Conservation (phyloP, 257 asterid species). For the Ilex aquifolium region DNA sequence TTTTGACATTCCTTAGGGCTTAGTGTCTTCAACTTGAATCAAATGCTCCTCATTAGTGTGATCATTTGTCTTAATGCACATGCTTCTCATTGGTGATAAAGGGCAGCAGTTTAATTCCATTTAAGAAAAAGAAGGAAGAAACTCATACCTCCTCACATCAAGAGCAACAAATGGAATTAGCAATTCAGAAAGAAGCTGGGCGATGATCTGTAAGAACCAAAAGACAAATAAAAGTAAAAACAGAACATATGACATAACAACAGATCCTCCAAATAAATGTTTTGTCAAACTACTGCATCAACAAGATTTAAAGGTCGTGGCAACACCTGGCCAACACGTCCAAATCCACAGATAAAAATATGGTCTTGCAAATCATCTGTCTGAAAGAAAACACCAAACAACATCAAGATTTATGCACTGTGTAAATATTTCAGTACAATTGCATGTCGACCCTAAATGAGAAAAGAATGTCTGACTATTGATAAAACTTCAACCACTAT, state of each 20-base stretch:
- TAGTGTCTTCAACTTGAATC: too few species aligned
- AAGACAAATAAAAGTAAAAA: slow-evolving; percentile 15
- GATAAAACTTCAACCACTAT: too few species aligned
- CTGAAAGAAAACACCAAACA: slow-evolving; percentile 33
- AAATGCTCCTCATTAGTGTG: too few species aligned
- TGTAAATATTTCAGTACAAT: not conserved
- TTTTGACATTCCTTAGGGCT: too few species aligned
- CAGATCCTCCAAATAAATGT: slow-evolving; percentile 4
- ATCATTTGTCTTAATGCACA: too few species aligned
- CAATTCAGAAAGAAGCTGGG: slow-evolving; percentile 99
- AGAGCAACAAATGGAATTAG: slow-evolving; percentile 98
- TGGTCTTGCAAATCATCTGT: slow-evolving; percentile 99
- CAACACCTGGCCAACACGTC: slow-evolving; percentile 98
- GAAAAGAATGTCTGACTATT: too few species aligned
- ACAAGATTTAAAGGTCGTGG: slow-evolving; percentile 3
- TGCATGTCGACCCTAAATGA: not conserved
- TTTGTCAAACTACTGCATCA: slow-evolving; percentile 2
- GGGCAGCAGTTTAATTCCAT: too few species aligned
- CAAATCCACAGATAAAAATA: slow-evolving; percentile 94
- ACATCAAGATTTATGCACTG: slow-evolving; percentile 4
- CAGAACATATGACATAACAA: slow-evolving; percentile 3
- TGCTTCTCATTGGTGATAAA: too few species aligned
- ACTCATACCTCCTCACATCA: slow-evolving; percentile 87
- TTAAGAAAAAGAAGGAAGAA: not conserved
- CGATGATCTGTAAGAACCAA: slow-evolving; percentile 62